Conservation (phyloP, 2,329 filamentous ascomycete genomes). For the Colletotrichum camelliae region DNA sequence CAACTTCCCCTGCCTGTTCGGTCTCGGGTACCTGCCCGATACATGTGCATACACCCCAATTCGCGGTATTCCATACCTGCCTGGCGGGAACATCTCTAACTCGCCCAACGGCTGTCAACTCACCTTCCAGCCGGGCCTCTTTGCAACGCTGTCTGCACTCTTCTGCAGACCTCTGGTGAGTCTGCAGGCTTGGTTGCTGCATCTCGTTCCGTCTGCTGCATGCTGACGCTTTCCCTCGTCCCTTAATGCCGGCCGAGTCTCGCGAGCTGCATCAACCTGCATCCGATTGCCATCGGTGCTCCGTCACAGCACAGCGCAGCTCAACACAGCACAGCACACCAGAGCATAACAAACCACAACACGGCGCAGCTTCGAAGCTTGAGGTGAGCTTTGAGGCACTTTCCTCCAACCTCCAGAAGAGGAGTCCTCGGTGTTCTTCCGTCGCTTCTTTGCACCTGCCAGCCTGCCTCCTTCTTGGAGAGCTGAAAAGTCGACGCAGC, state of each 20-base stretch:
- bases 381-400: background rate
- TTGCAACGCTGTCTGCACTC: background rate
- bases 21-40: constrained; percentile 3
- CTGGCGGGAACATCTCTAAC: background rate
- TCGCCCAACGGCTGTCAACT: background rate
- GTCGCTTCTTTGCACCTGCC: background rate
- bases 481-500: background rate
- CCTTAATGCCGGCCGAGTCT: background rate
- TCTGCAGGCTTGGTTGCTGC: background rate
- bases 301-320: background rate
- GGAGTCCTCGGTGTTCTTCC: constrained; percentile 10
- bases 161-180: background rate
- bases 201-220: constrained; percentile 6
- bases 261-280: constrained; percentile 6
- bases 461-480: background rate
- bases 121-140: background rate
- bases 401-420: background rate
- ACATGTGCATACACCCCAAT: background rate
- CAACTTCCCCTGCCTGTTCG: background rate
- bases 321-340: background rate
- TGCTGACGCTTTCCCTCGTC: background rate
- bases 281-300: background rate
- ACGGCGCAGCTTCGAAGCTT: background rate
- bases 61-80: background rate
- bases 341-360: background rate